Evolutionary conservation across 106 monocot genomes (phyloP).

Genomic region (Triglochin maritima): DNA sequence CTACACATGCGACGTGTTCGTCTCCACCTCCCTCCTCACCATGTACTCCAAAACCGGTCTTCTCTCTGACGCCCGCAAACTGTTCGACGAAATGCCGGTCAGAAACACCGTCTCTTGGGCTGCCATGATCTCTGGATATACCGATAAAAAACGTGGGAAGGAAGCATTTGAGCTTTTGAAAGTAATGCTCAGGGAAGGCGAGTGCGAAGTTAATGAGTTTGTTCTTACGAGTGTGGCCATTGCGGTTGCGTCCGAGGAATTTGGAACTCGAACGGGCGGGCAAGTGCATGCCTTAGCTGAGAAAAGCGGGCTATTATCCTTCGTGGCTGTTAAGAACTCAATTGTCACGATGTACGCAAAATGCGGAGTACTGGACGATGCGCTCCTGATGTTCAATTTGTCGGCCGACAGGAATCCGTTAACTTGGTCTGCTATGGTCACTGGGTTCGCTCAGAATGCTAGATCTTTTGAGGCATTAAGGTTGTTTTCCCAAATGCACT

Average conservation of each 20-base stretch:
- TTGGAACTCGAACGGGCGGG: slow-evolving; percentile 17
- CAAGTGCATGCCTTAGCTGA: slow-evolving; percentile 31
- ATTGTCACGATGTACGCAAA: slow-evolving; percentile 53
- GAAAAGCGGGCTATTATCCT: slow-evolving; percentile 32
- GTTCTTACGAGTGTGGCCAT: slow-evolving; percentile 49
- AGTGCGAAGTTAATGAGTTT: slow-evolving; percentile 38
- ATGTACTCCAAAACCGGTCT: slow-evolving; percentile 51
- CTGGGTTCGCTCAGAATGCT: slow-evolving; percentile 54
- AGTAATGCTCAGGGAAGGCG: slow-evolving; percentile 19
- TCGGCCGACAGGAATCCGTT: slow-evolving; percentile 32
- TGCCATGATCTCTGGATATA: slow-evolving; percentile 49
- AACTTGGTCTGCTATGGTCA: slow-evolving; percentile 72
- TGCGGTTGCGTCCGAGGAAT: slow-evolving; percentile 22
- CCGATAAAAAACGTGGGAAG: slow-evolving; percentile 9
- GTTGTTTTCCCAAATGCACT: slow-evolving; percentile 44
- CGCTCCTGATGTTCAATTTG: slow-evolving; percentile 29
- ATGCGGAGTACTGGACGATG: slow-evolving; percentile 37
- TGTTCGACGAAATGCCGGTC: slow-evolving; percentile 53
- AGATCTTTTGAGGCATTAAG: slow-evolving; percentile 23
- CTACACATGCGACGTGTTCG: slow-evolving; percentile 30
- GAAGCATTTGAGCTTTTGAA: slow-evolving; percentile 42
- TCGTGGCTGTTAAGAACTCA: slow-evolving; percentile 47
- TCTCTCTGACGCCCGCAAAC: slow-evolving; percentile 33
- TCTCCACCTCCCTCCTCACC: slow-evolving; percentile 38
- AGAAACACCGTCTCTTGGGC: slow-evolving; percentile 58